Base-by-base conservation (phyloP, 805 yeast genomes). In the Pichia kluyveri region DNA sequence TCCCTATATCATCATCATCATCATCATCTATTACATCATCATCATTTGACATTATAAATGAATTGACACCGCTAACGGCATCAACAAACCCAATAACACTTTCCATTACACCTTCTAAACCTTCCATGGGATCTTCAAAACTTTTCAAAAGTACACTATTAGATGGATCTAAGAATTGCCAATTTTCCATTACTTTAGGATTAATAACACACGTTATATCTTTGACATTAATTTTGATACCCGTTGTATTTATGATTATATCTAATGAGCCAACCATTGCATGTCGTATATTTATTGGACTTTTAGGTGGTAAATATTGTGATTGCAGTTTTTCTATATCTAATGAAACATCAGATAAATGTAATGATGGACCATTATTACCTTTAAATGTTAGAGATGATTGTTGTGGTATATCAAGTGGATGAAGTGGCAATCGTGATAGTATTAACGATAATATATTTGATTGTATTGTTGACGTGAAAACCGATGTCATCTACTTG, bases 21-120 rank as follows among this genome's bases (percentile, higher is more conserved):
- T 31, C 40, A 23, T 48, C 45, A 34, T 50, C 61, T 19, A 66
- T 70, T 17, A 64, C 64, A 31, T 65, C 62, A 9, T 46, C 30
- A 10, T 41, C 37, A 31, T 30, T 34, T 3, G 32, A 42, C 9
- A 26, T 9, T 12, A 26, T 38, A n/a, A 46, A 46, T 11, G 50
- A 43, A 26, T 38, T 44, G n/a, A 45, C 41, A 10, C 44, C 65
- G 32, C 67, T 62, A 19, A 67, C 66, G 32, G 59, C 60, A 51
- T 73, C 76, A 15, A 70, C 73, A 42, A 77, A 60, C 3, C 50
- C 54, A 60, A 75, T 69, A 23, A 78, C 69, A 42, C 82, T 77
- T 52, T 73, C 76, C 3, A 93, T 88, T 47, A 88, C 69, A 55
- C 83, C 87, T 23, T 82, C 81, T 0, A 91, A 82, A 49, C 93